phyloP scores from a whole-genome alignment of 148 eudicot genomes.

The Rhododendron griersonianum region DNA sequence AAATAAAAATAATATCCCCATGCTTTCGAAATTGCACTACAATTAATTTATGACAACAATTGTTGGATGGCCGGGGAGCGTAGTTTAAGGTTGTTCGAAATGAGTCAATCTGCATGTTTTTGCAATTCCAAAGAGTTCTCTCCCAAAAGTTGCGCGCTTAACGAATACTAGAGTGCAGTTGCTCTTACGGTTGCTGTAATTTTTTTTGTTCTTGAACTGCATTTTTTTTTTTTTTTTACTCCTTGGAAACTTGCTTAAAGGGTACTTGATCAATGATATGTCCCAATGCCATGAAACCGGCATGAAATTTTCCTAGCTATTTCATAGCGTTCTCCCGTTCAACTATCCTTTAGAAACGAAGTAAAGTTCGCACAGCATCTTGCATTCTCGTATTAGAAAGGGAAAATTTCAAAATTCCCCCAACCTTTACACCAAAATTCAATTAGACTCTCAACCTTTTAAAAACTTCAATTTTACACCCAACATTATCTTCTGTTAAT shows the following conservation, averaged over 20 bases:
- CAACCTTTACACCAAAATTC: too few relatives aligned
- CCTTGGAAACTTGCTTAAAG: background rate
- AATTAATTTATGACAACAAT: too few relatives aligned
- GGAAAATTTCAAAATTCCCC: too few relatives aligned
- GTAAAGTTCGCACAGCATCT: background rate
- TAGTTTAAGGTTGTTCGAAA: too few relatives aligned
- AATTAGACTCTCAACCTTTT: too few relatives aligned
- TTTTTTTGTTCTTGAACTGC: too few relatives aligned
- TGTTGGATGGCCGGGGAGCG: too few relatives aligned
- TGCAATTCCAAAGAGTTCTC: background rate
- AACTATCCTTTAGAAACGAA: background rate
- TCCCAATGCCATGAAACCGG: background rate
- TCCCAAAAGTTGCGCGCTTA: background rate
- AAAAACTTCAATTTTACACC: too few relatives aligned
- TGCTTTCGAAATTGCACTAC: too few relatives aligned
- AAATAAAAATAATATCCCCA: too few relatives aligned
- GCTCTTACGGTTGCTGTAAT: background rate
- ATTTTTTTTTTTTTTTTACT: background rate
- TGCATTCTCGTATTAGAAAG: background rate
- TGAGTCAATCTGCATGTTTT: background rate
- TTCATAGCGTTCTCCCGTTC: background rate
- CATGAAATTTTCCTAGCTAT: background rate
- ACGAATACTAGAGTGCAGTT: background rate
- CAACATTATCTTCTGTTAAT: too few relatives aligned
- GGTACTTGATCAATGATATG: background rate